Percentiles rank a stretch among this genome's conserved stretches.
These are phyloP conservation scores for Quercus lobata DNA, from an alignment of 331 rosid genomes.

Conservation along the genomic window DNA sequence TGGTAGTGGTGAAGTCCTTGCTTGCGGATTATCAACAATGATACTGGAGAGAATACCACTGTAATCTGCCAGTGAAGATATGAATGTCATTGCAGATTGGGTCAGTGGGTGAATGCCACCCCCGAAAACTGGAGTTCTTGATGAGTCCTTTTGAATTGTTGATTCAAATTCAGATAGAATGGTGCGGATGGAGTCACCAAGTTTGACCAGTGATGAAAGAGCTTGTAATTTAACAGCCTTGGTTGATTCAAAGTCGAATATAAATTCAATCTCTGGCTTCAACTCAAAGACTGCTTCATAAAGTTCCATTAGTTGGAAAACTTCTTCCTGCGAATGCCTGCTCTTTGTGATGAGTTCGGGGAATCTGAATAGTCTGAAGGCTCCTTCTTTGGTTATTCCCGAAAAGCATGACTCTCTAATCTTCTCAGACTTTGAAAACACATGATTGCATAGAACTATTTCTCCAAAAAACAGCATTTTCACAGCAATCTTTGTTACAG, in stretches of 20 bases:
- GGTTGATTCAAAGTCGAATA: conserved; percentile 36
- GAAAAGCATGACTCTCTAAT: conserved; percentile 43
- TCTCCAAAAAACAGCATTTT: conserved; percentile 40
- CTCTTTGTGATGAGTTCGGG: conserved; percentile 35
- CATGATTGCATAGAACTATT: conserved; percentile 41
- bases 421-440: conserved; percentile 38
- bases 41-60: conserved; percentile 26
- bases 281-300: conserved; percentile 36
- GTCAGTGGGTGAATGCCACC: conserved; percentile 53
- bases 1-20: conserved; percentile 16
- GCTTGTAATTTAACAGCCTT: conserved; percentile 31
- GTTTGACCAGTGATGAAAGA: conserved; percentile 26
- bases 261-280: conserved; percentile 35
- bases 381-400: conserved; percentile 40
- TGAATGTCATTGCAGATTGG: conserved; percentile 25
- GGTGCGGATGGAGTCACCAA: conserved; percentile 28
- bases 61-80: conserved; percentile 39
- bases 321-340: conserved; percentile 31
- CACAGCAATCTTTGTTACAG: conserved; percentile 33
- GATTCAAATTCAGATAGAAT: conserved; percentile 34
- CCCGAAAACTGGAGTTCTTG: conserved; percentile 22
- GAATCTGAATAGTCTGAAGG: conserved; percentile 36
- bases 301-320: conserved; percentile 36
- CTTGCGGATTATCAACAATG: conserved; percentile 26
- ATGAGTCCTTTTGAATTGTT: conserved; percentile 33